Base-by-base conservation (phyloP, 495 filamentous ascomycete genomes). In the Aspergillus ostianus region DNA sequence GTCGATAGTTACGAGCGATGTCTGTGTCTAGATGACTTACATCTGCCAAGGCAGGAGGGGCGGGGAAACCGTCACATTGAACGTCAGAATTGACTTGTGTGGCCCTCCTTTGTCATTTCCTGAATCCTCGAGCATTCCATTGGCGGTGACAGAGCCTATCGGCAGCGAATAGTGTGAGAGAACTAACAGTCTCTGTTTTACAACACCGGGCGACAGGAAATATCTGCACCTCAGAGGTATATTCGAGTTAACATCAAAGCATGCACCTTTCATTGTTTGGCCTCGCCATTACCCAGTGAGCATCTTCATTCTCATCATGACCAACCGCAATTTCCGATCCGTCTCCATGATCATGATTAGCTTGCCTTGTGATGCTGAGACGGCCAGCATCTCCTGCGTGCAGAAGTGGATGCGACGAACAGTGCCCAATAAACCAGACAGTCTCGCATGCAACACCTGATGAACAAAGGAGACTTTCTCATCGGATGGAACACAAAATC, bases 341-440 rank as follows among this genome's bases (percentile, higher is more conserved):
- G 74, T 75, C 55, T 75, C 73, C 62, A 68, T 67, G 12, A 77
- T 73, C 74, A 78, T 76, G 1, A 69, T 53, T 50, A 72, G 36
- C 36, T 64, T 64, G 4, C 74, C 72, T 5, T 62, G 56, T 0
- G 66, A 65, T 1, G 71, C 61, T 0, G 66, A 60, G 2, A 57
- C 57, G 17, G 66, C 41, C 21, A 69, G 20, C 27, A 68, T 53
- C 26, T 72, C 61, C 55, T 73, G 69, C 55, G 67, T 67, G 47
- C 68, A 73, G 17, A 57, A 32, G 4, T 64, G 65, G 47, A 74
- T 71, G 9, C 64, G 66, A 10, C 70, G 63, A 21, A 75, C 59
- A 2, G 67, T 69, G 17, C 60, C 44, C 6, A 71, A 57, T 49
- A 77, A 56, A 21, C 63, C 67, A 6, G 63, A 67, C 5, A 77